phyloP scores from a whole-genome alignment of 2,329 filamentous ascomycete species.

The Claviceps fusiformis region DNA sequence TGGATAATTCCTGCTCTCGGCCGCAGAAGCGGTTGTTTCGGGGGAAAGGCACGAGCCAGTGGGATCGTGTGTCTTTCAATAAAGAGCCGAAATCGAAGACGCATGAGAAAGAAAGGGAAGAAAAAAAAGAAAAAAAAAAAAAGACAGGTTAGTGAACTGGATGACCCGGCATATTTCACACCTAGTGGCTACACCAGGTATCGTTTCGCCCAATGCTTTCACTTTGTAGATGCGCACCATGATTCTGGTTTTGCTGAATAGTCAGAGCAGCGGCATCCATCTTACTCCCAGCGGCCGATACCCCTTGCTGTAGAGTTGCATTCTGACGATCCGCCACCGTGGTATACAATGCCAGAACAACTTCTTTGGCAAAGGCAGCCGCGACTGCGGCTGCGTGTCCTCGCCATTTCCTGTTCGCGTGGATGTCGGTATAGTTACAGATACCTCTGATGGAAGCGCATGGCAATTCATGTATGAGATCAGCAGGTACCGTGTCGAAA shows the following conservation, averaged over 20 bases:
- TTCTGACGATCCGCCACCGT: no score
- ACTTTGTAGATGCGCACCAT: no score
- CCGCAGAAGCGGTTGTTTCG: background rate
- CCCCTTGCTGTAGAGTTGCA: no score
- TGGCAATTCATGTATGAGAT: slow-evolving; percentile 16
- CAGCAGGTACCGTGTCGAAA: slow-evolving; percentile 19
- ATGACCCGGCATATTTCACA: no score
- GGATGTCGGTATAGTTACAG: slow-evolving; percentile 22
- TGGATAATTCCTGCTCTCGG: no score
- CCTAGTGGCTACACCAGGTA: no score
- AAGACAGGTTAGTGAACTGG: background rate
- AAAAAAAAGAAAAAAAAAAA: no score
- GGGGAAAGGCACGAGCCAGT: background rate
- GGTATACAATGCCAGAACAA: background rate
- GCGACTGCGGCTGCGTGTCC: slow-evolving; percentile 17
- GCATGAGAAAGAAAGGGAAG: no score
- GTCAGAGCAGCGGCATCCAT: no score
- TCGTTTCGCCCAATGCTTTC: no score
- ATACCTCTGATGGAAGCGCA: slow-evolving; percentile 22
- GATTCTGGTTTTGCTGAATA: no score
- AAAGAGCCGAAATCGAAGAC: background rate
- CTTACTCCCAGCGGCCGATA: no score
- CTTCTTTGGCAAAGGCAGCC: slow-evolving; percentile 16
- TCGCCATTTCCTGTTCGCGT: slow-evolving; percentile 20
- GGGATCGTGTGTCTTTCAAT: background rate